phyloP scores from a whole-genome alignment of 2,329 filamentous ascomycete genomes.

The Ceratocystis alfenasii region DNA sequence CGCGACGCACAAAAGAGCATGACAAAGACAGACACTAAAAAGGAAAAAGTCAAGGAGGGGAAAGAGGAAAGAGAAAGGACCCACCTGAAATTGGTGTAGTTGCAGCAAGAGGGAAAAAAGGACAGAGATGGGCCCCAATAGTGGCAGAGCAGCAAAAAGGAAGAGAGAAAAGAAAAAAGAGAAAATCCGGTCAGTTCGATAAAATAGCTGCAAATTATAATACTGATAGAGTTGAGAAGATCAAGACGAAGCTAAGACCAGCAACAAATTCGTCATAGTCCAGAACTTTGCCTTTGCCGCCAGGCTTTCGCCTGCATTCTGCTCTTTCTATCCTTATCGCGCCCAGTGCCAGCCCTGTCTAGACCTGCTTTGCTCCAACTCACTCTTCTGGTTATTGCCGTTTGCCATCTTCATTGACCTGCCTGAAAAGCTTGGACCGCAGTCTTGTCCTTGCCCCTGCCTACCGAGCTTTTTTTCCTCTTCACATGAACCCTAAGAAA shows the following conservation, averaged over 20 bases:
- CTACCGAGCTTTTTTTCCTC: neutral
- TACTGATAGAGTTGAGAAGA: neutral
- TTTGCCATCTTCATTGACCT: neutral
- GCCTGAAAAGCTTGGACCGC: neutral
- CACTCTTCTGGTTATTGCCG: neutral
- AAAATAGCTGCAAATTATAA: neutral
- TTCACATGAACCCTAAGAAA: neutral
- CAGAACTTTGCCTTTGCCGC: neutral
- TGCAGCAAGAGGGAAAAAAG: neutral
- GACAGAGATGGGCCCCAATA: neutral
- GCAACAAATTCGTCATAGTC: neutral
- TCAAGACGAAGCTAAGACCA: neutral
- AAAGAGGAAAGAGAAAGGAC: neutral
- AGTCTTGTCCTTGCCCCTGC: neutral
- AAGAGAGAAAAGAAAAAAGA: neutral
- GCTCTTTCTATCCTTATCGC: neutral
- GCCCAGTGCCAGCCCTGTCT: neutral
- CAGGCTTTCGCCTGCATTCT: too few species aligned
- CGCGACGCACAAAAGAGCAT: neutral
- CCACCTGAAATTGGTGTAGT: conserved; percentile 4
- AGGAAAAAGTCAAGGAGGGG: neutral
- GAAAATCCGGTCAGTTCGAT: neutral
- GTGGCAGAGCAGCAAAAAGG: neutral
- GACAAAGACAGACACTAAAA: neutral
- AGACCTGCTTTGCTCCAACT: neutral